phyloP scores from a whole-genome alignment of 2,329 filamentous ascomycete genomes.

The Madurella fahalii region DNA sequence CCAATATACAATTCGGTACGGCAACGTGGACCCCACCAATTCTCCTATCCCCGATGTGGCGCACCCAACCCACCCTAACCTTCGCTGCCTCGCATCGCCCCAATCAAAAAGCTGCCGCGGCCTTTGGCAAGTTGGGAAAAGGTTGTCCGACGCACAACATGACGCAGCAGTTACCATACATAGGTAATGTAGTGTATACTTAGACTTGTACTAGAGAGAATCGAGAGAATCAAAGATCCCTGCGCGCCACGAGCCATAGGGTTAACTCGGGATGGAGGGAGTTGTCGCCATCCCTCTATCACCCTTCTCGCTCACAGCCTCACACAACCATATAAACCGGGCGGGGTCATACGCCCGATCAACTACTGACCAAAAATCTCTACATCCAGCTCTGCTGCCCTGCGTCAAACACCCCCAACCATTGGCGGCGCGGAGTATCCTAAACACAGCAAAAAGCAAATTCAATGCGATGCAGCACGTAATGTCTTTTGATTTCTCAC shows the following conservation, averaged over 20 bases:
- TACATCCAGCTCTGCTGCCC: not conserved
- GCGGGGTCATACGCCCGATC: conserved; percentile 6
- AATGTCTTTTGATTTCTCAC: too few species aligned
- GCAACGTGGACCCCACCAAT: too few species aligned
- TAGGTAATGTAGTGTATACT: not conserved
- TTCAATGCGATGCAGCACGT: too few species aligned
- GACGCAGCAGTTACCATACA: conserved; percentile 5
- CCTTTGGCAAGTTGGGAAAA: not conserved
- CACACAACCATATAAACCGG: conserved; percentile 3
- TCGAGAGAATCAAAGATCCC: too few species aligned
- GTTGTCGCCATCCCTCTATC: not conserved
- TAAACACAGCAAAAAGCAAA: too few species aligned
- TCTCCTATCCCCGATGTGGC: too few species aligned
- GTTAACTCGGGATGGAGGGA: too few species aligned
- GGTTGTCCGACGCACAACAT: conserved; percentile 1
- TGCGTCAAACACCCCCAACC: not conserved
- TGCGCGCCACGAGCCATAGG: too few species aligned
- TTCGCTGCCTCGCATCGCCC: not conserved
- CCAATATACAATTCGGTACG: too few species aligned
- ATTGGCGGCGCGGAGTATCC: too few species aligned
- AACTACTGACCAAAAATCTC: not conserved
- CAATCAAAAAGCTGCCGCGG: not conserved
- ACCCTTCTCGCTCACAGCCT: conserved; percentile 1
- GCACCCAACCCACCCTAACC: too few species aligned
- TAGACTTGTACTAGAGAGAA: too few species aligned